Percentiles rank a stretch among this genome's conserved stretches.
Conservation (phyloP, 371 early-diverging fungal genomes). For the Mucor velutinosus region DNA sequence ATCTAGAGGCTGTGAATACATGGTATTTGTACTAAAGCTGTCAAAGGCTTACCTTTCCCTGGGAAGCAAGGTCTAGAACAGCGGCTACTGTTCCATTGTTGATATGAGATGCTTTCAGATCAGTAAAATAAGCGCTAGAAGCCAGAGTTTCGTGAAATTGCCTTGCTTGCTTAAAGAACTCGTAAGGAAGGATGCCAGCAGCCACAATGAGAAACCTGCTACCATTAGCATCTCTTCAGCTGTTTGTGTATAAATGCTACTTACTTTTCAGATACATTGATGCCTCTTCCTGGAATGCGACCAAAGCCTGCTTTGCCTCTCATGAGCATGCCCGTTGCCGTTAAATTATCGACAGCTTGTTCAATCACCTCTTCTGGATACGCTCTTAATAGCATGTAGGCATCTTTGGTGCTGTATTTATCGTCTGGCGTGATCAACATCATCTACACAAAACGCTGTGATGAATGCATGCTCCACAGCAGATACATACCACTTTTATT, state of each 20-base stretch:
- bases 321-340: constrained; percentile 7
- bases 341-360: constrained; percentile 7
- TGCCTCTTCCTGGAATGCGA: constrained; percentile 22
- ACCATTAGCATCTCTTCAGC: neutral
- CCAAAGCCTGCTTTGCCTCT: constrained; percentile 2
- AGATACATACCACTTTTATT: neutral
- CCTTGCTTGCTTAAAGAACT: constrained; percentile 4
- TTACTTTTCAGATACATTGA: constrained; percentile 27
- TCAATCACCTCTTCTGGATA: constrained; percentile 4
- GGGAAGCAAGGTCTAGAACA: constrained; percentile 10
- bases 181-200: constrained; percentile 10
- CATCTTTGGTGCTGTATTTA: constrained; percentile 3
- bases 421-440: constrained; percentile 6
- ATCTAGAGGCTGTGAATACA: neutral
- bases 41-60: constrained; percentile 13
- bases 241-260: neutral
- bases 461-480: neutral
- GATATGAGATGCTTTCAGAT: neutral
- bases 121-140: neutral
- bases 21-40: neutral
- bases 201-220: constrained; percentile 14
- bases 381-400: constrained; percentile 2
- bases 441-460: constrained; percentile 7
- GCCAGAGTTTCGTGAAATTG: neutral
- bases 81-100: constrained; percentile 6